Evolutionary conservation across 2,329 filamentous ascomycete genomes (phyloP), one percentile per base, ranked within the genome.

Genomic region (Verticillium tricorpus): DNA sequence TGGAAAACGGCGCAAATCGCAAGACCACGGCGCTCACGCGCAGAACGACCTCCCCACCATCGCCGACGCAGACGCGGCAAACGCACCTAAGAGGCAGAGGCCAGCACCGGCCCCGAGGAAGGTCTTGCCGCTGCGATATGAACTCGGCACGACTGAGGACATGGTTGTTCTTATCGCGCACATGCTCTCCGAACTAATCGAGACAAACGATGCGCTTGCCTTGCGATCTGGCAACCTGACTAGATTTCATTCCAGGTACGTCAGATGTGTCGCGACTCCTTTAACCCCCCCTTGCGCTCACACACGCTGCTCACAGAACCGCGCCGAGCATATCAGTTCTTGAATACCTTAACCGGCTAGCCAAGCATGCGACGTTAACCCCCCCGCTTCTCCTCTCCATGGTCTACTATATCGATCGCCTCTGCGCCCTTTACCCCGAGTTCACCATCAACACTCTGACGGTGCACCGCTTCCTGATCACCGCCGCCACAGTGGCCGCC

Each of bases 371-470:
- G 31, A 97, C 94, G 0, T 83, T 99, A 3, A 93, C 92, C 7
- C 93, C 95, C 14, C 94, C 95, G 0, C 89, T 99, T 58, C 83
- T 99, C n/a, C 85, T 99, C 39, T 95, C 93, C 68, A 98, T 99
- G 92, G 95, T 99, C 62, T 99, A 96, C 73, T 99, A 98, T 71
- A 98, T 99, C 70, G 95, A 99, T 77, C 89, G 93, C 35, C 84
- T 99, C 25, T 99, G 94, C 76, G 89, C 91, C 12, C 82, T 96
- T 63, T 99, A 97, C 73, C 90, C 92, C 3, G 91, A 94, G 56
- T 99, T 99, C 74, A 97, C 93, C 32, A 96, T 99, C 68, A 97
- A 93, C 73, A 97, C 92, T 56, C 82, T 99, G 22, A 99, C 95
- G 0, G 94, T 99, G 3, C 95, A 99, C 78, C 93, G 95, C 9